Percentiles rank a stretch among this genome's conserved stretches.
phyloP scores from a whole-genome alignment of 2,329 filamentous ascomycete genomes.

The Aphanoascus verrucosus region DNA sequence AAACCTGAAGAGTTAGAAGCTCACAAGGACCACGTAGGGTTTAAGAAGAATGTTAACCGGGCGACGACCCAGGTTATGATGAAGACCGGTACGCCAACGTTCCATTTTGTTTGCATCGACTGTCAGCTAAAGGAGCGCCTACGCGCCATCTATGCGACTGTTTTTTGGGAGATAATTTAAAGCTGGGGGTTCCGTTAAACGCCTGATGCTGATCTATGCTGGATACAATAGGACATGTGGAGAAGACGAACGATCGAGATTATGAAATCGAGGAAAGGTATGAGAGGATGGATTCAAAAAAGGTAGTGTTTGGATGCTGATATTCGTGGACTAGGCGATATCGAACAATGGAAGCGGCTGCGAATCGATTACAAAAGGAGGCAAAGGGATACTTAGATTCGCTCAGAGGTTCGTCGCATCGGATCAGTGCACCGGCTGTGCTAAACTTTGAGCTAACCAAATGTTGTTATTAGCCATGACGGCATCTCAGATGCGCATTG shows the following conservation, averaged over 20 bases:
- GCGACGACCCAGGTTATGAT: slow-evolving; percentile 99
- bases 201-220: background rate
- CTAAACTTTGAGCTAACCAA: background rate
- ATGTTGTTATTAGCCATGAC: slow-evolving; percentile 65
- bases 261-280: slow-evolving; percentile 95
- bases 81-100: slow-evolving; percentile 62
- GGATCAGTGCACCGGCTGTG: background rate
- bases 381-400: slow-evolving; percentile 97
- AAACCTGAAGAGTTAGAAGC: background rate
- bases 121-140: background rate
- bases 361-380: slow-evolving; percentile 87
- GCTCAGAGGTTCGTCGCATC: slow-evolving; percentile 55
- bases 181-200: background rate
- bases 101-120: background rate
- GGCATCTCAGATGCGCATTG: slow-evolving; percentile 97
- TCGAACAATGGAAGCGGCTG: slow-evolving; percentile 92
- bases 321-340: slow-evolving; percentile 56
- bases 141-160: background rate
- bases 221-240: slow-evolving; percentile 62
- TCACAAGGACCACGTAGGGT: slow-evolving; percentile 42
- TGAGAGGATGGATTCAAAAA: slow-evolving; percentile 6
- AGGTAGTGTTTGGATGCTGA: background rate
- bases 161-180: background rate
- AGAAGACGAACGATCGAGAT: slow-evolving; percentile 96
- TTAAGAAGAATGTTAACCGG: slow-evolving; percentile 96